These are phyloP conservation scores for Leishmania turanica DNA, from an alignment of 208 protist species.

Conservation along the genomic window DNA sequence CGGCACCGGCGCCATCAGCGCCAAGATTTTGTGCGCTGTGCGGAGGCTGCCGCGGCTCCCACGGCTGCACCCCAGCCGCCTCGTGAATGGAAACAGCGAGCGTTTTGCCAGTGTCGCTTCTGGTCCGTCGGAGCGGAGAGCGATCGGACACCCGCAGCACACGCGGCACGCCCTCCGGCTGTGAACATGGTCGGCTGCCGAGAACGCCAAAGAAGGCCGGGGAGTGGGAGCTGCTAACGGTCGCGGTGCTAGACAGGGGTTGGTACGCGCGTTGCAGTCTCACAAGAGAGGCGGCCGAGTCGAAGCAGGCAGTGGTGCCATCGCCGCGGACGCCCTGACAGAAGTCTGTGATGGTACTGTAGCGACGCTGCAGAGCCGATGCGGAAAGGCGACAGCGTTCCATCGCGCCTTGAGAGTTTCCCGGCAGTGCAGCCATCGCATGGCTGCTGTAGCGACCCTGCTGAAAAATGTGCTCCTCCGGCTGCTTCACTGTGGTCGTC, in stretches of 20 bases:
- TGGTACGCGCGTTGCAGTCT: not conserved
- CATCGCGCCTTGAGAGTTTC: not conserved
- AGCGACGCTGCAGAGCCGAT: not conserved
- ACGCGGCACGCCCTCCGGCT: not conserved
- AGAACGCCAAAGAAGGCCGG: not conserved
- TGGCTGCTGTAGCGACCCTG: not conserved
- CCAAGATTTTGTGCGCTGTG: not conserved
- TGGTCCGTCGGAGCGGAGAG: not conserved
- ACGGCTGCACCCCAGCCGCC: not conserved
- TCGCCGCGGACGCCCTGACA: not conserved
- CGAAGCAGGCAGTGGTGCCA: not conserved
- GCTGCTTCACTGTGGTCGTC: not conserved
- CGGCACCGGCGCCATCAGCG: not conserved
- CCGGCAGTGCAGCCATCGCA: not conserved
- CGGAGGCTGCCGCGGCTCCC: not conserved
- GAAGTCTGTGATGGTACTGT: not conserved
- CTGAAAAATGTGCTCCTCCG: not conserved
- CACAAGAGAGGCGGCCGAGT: not conserved
- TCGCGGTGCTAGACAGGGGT: not conserved
- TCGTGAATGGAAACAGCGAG: not conserved
- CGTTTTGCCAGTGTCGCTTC: not conserved
- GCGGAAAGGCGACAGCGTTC: not conserved
- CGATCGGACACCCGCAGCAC: not conserved
- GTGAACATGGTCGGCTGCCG: not conserved
- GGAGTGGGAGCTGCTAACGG: not conserved